These are phyloP conservation scores for Boletus vermiculosoides DNA, from an alignment of 768 basidiomycete genomes.

Conservation along the genomic window DNA sequence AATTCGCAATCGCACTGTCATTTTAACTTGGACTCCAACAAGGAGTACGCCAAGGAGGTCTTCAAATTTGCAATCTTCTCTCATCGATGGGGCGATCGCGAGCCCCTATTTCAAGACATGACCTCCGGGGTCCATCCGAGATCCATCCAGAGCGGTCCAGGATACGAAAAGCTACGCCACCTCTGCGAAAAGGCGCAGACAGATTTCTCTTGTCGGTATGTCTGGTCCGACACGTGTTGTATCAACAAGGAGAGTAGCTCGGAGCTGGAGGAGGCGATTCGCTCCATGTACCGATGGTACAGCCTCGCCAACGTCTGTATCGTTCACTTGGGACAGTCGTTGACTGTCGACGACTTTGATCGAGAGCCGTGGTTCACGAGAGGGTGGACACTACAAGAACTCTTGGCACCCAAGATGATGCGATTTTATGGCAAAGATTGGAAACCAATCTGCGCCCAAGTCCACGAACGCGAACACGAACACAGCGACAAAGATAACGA, in stretches of 20 bases:
- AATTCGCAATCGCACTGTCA: too few relatives aligned
- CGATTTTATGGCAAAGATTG: constrained; percentile 17
- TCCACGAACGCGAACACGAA: neutral
- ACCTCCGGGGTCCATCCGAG: neutral
- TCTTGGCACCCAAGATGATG: constrained; percentile 7
- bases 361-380: constrained; percentile 15
- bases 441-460: constrained; percentile 5
- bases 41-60: constrained; percentile 7
- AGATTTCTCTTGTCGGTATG: constrained; percentile 8
- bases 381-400: constrained; percentile 17
- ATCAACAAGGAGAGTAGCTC: constrained; percentile 14
- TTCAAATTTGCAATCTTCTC: constrained; percentile 13
- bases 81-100: constrained; percentile 9
- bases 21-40: neutral
- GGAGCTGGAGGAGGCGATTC: constrained; percentile 12
- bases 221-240: constrained; percentile 16
- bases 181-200: constrained; percentile 9
- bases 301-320: constrained; percentile 18
- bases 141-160: neutral
- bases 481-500: constrained; percentile 6
- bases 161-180: constrained; percentile 4
- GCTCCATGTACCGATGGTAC: constrained; percentile 18
- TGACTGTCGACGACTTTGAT: constrained; percentile 14
- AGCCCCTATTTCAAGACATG: constrained; percentile 4
- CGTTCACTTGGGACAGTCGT: constrained; percentile 12